Evolutionary conservation across 371 early-diverging fungal species (phyloP).

Genomic region (Nematocida sp.): DNA sequence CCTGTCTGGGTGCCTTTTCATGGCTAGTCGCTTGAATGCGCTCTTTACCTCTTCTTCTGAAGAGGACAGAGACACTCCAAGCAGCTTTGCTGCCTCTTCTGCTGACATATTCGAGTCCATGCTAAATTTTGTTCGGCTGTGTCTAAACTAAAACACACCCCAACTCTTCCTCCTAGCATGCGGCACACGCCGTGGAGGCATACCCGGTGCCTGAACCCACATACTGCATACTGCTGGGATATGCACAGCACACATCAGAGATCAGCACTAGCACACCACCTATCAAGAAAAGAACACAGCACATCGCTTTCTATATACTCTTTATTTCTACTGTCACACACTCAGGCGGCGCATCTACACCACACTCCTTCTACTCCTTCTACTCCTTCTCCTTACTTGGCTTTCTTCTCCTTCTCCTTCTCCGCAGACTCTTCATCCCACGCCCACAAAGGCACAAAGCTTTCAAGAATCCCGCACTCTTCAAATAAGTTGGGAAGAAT

Average conservation of each 20-base stretch:
- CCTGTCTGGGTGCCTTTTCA: constrained; percentile 76
- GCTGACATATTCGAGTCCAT: too few relatives aligned
- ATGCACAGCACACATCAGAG: too few relatives aligned
- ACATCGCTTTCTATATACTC: neutral
- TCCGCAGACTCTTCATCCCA: constrained; percentile 66
- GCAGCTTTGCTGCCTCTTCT: constrained; percentile 69
- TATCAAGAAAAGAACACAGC: too few relatives aligned
- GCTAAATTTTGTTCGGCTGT: constrained; percentile 19
- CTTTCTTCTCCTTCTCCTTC: constrained; percentile 27
- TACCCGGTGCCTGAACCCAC: too few relatives aligned
- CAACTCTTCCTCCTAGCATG: too few relatives aligned
- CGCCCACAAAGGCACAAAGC: constrained; percentile 85
- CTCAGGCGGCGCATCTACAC: neutral
- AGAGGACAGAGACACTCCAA: constrained; percentile 75
- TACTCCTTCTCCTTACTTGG: constrained; percentile 9
- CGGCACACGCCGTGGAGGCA: too few relatives aligned
- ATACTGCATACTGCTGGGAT: too few relatives aligned
- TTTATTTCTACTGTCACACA: neutral
- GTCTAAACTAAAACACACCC: neutral
- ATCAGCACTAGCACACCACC: too few relatives aligned
- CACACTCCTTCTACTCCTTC: constrained; percentile 16
- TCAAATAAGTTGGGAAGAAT: constrained; percentile 97
- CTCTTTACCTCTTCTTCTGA: constrained; percentile 75
- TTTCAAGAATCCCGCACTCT: constrained; percentile 89
- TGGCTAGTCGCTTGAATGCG: constrained; percentile 76